A percentile compares a stretch with the other conserved stretches of the same genome.
phyloP scores from a whole-genome alignment of 2,329 filamentous ascomycete genomes.

The Colletotrichum sp. region DNA sequence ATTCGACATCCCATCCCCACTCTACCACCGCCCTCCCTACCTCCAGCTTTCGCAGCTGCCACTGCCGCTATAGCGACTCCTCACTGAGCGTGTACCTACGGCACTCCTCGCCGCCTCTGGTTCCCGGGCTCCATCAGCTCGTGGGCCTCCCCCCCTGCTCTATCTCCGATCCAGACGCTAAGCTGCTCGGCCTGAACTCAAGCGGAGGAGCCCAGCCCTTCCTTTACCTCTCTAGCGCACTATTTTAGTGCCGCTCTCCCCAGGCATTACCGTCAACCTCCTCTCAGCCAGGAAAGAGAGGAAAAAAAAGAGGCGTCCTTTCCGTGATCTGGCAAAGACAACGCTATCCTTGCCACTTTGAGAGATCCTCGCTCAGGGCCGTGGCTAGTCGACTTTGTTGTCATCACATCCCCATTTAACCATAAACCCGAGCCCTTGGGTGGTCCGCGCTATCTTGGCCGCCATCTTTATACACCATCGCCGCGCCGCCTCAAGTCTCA shows the following conservation, averaged over 20 bases:
- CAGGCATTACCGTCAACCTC: slow-evolving; percentile 20
- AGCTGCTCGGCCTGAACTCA: slow-evolving; percentile 21
- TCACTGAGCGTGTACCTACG: slow-evolving; percentile 6
- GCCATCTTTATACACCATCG: slow-evolving; percentile 25
- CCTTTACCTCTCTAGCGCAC: slow-evolving; percentile 22
- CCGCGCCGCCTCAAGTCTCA: slow-evolving; percentile 25
- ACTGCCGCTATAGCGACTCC: background rate
- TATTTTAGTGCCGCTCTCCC: slow-evolving; percentile 26
- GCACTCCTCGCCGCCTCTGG: slow-evolving; percentile 16
- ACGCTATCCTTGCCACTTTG: slow-evolving; percentile 23
- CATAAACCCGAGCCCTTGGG: slow-evolving; percentile 24
- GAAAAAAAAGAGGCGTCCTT: slow-evolving; percentile 17
- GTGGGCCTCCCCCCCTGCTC: slow-evolving; percentile 12
- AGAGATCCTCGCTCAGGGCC: slow-evolving; percentile 25
- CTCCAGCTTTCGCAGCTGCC: background rate
- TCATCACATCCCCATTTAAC: slow-evolving; percentile 25
- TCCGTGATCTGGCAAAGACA: slow-evolving; percentile 23
- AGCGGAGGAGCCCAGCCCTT: slow-evolving; percentile 23
- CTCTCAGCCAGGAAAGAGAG: slow-evolving; percentile 8
- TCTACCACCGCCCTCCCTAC: slow-evolving; percentile 1
- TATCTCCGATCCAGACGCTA: slow-evolving; percentile 25
- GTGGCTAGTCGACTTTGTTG: slow-evolving; percentile 23
- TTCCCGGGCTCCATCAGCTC: slow-evolving; percentile 11
- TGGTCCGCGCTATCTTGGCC: slow-evolving; percentile 24
- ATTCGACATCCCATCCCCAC: slow-evolving; percentile 17